Evolutionary conservation across 225 moss, liverwort and hornwort genomes (phyloP).

Genomic region (Antitrichia curtipendula): DNA sequence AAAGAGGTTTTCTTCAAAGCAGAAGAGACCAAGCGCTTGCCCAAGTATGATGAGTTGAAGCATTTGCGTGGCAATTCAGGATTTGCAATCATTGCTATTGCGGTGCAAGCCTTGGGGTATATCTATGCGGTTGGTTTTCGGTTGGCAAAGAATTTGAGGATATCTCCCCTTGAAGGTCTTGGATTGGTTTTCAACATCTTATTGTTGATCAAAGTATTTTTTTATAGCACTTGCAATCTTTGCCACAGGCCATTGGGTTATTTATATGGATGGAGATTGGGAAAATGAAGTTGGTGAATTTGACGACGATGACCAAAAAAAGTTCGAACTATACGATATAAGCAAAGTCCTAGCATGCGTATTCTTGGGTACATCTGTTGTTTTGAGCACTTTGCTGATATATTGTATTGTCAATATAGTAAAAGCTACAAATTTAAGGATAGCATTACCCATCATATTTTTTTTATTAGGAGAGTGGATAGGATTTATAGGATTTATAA

Average conservation of each 20-base stretch:
- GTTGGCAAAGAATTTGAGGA: accelerated
- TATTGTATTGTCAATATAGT: not conserved
- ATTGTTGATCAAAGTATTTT: not conserved
- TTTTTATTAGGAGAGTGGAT: too few relatives aligned
- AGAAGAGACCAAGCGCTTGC: too few relatives aligned
- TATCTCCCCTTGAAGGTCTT: not conserved
- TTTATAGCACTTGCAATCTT: not conserved
- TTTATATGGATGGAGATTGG: not conserved
- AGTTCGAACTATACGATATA: accelerated
- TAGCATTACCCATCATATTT: too few relatives aligned
- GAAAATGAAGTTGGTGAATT: not conserved
- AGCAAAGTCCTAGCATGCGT: accelerated
- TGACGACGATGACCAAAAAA: accelerated
- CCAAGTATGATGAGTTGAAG: too few relatives aligned
- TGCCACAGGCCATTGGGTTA: not conserved
- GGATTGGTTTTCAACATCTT: not conserved
- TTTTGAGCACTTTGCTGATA: not conserved
- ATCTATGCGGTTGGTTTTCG: not conserved
- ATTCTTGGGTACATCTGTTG: accelerated
- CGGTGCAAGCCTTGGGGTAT: too few relatives aligned
- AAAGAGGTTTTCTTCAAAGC: too few relatives aligned
- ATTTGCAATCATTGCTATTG: too few relatives aligned
- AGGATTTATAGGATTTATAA: too few relatives aligned
- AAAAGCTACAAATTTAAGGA: too few relatives aligned
- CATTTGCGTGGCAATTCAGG: too few relatives aligned